phyloP scores from a whole-genome alignment of 306 rosid species.

The Begonia loranthoides region DNA sequence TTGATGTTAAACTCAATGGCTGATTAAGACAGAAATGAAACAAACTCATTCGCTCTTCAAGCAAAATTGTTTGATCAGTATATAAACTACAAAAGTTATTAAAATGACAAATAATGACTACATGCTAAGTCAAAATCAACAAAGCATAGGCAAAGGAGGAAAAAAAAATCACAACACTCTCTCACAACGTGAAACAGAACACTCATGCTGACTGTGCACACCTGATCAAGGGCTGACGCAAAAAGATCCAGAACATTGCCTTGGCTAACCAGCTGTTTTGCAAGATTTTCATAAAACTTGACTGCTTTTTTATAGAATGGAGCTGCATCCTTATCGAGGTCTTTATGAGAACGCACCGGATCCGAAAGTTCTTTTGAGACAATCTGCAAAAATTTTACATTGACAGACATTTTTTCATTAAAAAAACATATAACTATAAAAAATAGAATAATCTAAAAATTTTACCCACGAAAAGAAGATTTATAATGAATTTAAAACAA shows the following conservation, averaged over 20 bases:
- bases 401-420: not conserved
- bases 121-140: no score
- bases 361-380: slow-evolving; percentile 85
- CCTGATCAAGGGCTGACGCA: slow-evolving; percentile 99
- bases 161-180: no score
- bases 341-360: slow-evolving; percentile 95
- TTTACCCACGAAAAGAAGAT: not conserved
- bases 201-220: slow-evolving; percentile 15
- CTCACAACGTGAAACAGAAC: not conserved
- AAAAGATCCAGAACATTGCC: slow-evolving; percentile 90
- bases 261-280: slow-evolving; percentile 85
- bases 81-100: no score
- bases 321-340: slow-evolving; percentile 95
- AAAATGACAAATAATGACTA: no score
- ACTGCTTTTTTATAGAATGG: slow-evolving; percentile 89
- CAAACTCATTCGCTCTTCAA: no score
- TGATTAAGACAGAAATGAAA: no score
- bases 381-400: slow-evolving; percentile 44
- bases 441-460: not conserved
- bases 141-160: no score
- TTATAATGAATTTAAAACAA: no score
- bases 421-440: no score
- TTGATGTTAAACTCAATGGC: no score
- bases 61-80: no score
- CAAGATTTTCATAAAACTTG: slow-evolving; percentile 70